These are phyloP conservation scores for Phaeosphaeria sp. DNA, from an alignment of 2,329 filamentous ascomycete species.

Conservation along the genomic window DNA sequence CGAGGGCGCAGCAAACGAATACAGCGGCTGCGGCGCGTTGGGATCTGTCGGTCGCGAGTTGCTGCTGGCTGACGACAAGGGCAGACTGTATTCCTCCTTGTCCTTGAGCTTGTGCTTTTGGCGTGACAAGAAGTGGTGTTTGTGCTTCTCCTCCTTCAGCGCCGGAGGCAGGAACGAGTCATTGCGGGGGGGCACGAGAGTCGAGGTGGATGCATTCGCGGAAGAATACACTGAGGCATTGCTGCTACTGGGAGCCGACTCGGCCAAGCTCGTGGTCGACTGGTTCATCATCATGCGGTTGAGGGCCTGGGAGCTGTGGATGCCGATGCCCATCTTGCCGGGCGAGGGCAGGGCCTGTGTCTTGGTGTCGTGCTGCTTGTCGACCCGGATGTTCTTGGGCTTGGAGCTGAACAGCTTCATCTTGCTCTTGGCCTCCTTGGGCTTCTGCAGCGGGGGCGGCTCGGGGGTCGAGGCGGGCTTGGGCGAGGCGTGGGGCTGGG, in stretches of 20 bases:
- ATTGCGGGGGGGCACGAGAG: constrained; percentile 67
- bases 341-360: constrained; percentile 75
- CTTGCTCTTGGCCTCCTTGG: constrained; percentile 72
- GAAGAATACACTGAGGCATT: constrained; percentile 72
- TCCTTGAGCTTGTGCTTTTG: constrained; percentile 79
- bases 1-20: constrained; percentile 77
- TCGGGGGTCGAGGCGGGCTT: constrained; percentile 34
- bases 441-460: constrained; percentile 65
- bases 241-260: constrained; percentile 62
- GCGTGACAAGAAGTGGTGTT: constrained; percentile 79
- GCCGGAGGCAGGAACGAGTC: constrained; percentile 50
- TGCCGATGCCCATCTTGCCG: constrained; percentile 67
- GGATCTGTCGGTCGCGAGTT: constrained; percentile 80
- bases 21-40: constrained; percentile 75
- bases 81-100: constrained; percentile 73
- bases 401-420: constrained; percentile 79
- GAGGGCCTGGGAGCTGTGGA: constrained; percentile 67
- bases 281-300: constrained; percentile 69
- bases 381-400: constrained; percentile 75
- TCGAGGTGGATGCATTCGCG: constrained; percentile 78
- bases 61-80: constrained; percentile 76
- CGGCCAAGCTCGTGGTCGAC: constrained; percentile 73
- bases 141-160: constrained; percentile 75
- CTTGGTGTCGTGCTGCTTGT: constrained; percentile 66
- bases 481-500: constrained; percentile 39